Percentiles rank a stretch among this genome's conserved stretches.
phyloP scores from a whole-genome alignment of 2,329 filamentous ascomycete genomes.

The Daldinia sp. region DNA sequence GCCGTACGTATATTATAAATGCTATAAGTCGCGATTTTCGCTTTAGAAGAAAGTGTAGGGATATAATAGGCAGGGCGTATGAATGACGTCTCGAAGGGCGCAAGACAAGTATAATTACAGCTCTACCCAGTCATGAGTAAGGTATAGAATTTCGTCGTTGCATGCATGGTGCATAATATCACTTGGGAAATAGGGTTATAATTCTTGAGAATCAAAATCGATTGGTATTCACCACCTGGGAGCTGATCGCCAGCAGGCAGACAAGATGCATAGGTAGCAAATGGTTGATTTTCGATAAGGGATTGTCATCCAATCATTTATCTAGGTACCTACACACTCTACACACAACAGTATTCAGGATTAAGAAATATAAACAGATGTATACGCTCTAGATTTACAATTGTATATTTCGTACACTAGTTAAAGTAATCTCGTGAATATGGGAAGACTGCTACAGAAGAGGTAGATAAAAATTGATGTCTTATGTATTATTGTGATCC shows the following conservation, averaged over 20 bases:
- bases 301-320: constrained; percentile 7
- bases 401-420: background rate
- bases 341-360: background rate
- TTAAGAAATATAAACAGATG: background rate
- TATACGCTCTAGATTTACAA: background rate
- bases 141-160: constrained; percentile 14
- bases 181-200: constrained; percentile 11
- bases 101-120: constrained; percentile 22
- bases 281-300: background rate
- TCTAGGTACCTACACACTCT: too few relatives aligned
- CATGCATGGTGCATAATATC: constrained; percentile 36
- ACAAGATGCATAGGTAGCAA: background rate
- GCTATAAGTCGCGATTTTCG: constrained; percentile 5
- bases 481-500: background rate
- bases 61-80: constrained; percentile 23
- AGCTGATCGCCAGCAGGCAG: background rate
- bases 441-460: background rate
- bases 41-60: background rate
- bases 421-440: background rate
- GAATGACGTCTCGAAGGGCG: constrained; percentile 41
- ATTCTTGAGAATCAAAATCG: constrained; percentile 1
- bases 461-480: background rate
- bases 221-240: background rate
- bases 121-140: constrained; percentile 1
- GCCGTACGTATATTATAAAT: constrained; percentile 2